Conservation (phyloP, 169 alveolate species). For the Ichthyophthirius multifiliis region DNA sequence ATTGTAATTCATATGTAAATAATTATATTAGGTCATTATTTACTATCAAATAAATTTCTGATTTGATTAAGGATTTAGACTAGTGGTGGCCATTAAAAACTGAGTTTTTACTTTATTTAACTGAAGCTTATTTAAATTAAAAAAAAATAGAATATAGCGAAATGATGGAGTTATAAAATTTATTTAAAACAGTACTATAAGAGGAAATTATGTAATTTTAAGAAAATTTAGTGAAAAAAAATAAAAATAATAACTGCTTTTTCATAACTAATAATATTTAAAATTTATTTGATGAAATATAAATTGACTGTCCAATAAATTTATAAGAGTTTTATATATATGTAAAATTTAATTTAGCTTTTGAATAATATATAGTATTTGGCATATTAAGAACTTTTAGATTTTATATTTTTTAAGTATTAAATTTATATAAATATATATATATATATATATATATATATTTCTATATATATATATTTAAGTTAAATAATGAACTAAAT, state of each 20-base stretch:
- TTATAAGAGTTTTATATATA: too few species aligned
- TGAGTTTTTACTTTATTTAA: background rate
- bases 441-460: too few species aligned
- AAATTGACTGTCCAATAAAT: too few species aligned
- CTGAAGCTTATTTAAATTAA: background rate
- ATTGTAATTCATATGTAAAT: background rate
- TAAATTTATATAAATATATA: too few species aligned
- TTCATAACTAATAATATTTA: too few species aligned
- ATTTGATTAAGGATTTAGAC: background rate
- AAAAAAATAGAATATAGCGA: slow-evolving; percentile 1
- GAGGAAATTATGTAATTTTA: background rate
- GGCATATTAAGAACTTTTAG: background rate
- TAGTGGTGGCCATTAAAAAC: slow-evolving; percentile 2
- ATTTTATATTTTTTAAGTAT: too few species aligned
- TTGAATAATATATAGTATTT: background rate
- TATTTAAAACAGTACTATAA: background rate
- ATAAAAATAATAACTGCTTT: too few species aligned
- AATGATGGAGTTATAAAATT: background rate
- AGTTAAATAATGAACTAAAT: too few species aligned
- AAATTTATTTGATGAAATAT: too few species aligned
- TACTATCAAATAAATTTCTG: background rate
- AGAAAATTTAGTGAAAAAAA: too few species aligned
- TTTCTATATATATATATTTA: too few species aligned
- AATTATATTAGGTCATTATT: background rate
- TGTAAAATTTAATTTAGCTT: background rate